These are phyloP conservation scores for Hypoxylon sp. DNA, from an alignment of 2,329 filamentous ascomycete species.

Conservation along the genomic window DNA sequence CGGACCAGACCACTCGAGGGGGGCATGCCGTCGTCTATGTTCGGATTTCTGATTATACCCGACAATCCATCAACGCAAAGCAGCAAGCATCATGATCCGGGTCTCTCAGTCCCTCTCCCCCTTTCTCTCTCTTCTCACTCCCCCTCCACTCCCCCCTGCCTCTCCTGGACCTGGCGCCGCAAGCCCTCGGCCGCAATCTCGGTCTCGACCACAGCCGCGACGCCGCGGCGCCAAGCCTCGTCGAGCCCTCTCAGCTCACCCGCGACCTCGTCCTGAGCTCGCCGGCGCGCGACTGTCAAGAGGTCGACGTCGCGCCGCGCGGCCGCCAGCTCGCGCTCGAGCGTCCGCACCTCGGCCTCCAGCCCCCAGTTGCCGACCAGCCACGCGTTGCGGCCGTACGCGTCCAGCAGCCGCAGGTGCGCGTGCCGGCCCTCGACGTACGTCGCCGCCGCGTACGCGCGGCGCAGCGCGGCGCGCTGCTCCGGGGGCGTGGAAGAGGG, in stretches of 20 bases:
- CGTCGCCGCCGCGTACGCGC: slow-evolving; percentile 57
- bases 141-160: slow-evolving; percentile 55
- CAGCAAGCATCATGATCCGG: too few species aligned
- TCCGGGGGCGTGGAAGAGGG: slow-evolving; percentile 52
- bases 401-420: slow-evolving; percentile 76
- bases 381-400: slow-evolving; percentile 90
- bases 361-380: slow-evolving; percentile 82
- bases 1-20: not conserved
- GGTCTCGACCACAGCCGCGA: slow-evolving; percentile 83
- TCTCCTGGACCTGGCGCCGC: slow-evolving; percentile 70
- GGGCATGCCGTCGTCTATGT: not conserved
- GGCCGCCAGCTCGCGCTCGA: slow-evolving; percentile 79
- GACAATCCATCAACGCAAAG: too few species aligned
- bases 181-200: slow-evolving; percentile 83
- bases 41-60: too few species aligned
- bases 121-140: too few species aligned
- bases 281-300: slow-evolving; percentile 73
- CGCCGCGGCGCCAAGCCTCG: slow-evolving; percentile 78
- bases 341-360: slow-evolving; percentile 71
- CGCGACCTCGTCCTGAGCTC: slow-evolving; percentile 72
- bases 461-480: slow-evolving; percentile 58
- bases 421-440: slow-evolving; percentile 61
- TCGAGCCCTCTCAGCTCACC: slow-evolving; percentile 79
- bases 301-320: slow-evolving; percentile 74
- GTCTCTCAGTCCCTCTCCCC: too few species aligned